Evolutionary conservation across 305 asterid genomes (phyloP).

Genomic region (Fraxinus ornus): DNA sequence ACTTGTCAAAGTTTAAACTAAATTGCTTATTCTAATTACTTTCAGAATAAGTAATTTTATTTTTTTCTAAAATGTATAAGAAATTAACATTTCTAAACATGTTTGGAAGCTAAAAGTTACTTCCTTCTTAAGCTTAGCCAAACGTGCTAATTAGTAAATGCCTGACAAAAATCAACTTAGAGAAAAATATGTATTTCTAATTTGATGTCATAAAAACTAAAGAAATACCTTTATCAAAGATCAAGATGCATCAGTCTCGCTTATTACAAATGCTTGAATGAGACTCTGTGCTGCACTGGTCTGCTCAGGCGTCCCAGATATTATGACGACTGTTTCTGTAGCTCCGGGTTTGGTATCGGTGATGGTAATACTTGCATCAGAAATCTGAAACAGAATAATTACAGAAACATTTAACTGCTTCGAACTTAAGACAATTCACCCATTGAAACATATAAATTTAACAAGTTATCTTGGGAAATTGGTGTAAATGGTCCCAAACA

Average conservation of each 20-base stretch:
- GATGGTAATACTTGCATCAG: conserved; percentile 78
- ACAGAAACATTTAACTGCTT: conserved; percentile 6
- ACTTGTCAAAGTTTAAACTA: not conserved
- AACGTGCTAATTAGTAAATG: not conserved
- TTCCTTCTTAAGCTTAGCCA: not conserved
- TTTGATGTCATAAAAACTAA: not conserved
- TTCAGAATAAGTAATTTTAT: not conserved
- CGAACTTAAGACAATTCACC: not conserved
- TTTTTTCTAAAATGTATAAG: too few species aligned
- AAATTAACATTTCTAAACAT: not conserved
- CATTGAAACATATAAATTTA: not conserved
- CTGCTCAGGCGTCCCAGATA: conserved; percentile 95
- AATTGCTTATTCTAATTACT: not conserved
- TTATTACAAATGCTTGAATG: conserved; percentile 84
- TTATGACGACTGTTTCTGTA: conserved; percentile 62
- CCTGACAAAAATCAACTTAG: not conserved
- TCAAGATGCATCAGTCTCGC: conserved; percentile 66
- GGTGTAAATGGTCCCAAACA: not conserved
- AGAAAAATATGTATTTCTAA: not conserved
- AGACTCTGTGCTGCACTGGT: conserved; percentile 96
- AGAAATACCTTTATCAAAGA: conserved; percentile 35
- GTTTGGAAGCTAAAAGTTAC: not conserved
- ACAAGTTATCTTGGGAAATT: not conserved
- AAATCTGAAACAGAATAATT: conserved; percentile 49
- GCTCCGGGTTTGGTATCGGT: conserved; percentile 83